Evolutionary conservation across 805 yeast species (phyloP), one percentile per base, ranked within the genome.

Genomic region (Kodamaea kaohsiungensis): DNA sequence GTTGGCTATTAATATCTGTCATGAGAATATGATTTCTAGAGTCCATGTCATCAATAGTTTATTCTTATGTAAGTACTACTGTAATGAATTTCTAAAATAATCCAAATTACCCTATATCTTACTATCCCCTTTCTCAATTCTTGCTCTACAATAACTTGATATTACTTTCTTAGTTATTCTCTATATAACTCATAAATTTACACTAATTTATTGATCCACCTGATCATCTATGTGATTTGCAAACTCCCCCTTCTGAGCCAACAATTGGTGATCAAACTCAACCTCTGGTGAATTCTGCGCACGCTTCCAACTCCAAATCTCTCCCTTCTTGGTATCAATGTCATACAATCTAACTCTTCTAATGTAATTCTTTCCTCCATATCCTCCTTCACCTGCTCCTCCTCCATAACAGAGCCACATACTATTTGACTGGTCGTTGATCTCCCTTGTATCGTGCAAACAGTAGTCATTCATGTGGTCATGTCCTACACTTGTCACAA

Each of bases 401-500:
- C 99, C 99, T 2, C 97, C 99, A 65, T 91, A 91, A 65, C 99
- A 95, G 35, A 95, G 72, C 96, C 96, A 90, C 33, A 87, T 70
- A 53, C 72, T 71, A 61, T 77, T 68, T 37, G 66, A 64, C 3
- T 57, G 43, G 10, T 59, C 63, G 1, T 65, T 61, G n/a, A 72
- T 66, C 43, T 65, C 59, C 35, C 58, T 58, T 18, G 74, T 67
- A 59, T 88, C 88, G 50, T 78, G 70, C 55, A 89, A 70, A 70
- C 99, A 95, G 67, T 82, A 95, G 65, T 95, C 98, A 69, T 95
- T 95, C 61, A 91, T 89, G 68, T 95, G 99, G 65, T 95, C 99
- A 67, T 95, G 99, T 0, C 99, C 99, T 13, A 89, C 96, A 52
- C 87, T 77, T 0, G 85, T 82, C 0, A 89, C 90, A 30, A 81